Percentiles rank a stretch among this genome's conserved stretches.
phyloP scores from a whole-genome alignment of 2,329 filamentous ascomycete genomes.

The Trichoderma sp. region DNA sequence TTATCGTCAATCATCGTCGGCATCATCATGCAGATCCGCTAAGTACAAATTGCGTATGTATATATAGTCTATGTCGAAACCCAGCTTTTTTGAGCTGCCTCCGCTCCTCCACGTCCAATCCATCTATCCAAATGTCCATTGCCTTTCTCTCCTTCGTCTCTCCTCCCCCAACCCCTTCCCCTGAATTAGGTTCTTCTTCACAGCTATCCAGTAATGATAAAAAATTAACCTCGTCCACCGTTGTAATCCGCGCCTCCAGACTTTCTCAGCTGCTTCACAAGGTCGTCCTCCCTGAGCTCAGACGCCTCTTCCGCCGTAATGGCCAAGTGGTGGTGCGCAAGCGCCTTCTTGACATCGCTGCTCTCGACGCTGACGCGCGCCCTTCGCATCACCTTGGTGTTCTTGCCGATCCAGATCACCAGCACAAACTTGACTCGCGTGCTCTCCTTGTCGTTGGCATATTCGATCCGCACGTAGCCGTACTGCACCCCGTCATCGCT shows the following conservation, averaged over 20 bases:
- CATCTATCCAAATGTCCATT: not conserved
- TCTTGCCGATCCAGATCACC: conserved; percentile 69
- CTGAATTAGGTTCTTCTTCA: not conserved
- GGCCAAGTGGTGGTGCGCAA: conserved; percentile 67
- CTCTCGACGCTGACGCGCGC: conserved; percentile 70
- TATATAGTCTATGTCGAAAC: conserved; percentile 21
- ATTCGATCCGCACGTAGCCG: conserved; percentile 67
- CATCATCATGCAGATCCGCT: conserved; percentile 9
- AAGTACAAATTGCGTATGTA: conserved; percentile 22
- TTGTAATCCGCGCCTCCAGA: conserved; percentile 74
- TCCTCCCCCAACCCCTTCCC: not conserved
- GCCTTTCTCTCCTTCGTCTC: not conserved
- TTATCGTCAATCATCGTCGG: not conserved
- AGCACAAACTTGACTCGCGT: conserved; percentile 70
- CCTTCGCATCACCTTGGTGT: conserved; percentile 70
- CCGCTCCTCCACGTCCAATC: not conserved
- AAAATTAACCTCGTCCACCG: conserved; percentile 58
- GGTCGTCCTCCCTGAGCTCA: conserved; percentile 64
- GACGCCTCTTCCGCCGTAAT: conserved; percentile 63
- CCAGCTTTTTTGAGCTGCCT: conserved; percentile 14
- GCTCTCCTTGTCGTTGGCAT: conserved; percentile 72
- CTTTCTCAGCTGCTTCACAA: conserved; percentile 64
- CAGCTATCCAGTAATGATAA: not conserved
- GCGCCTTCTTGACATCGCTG: conserved; percentile 65
- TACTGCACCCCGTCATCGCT: conserved; percentile 64